Conservation (phyloP, 139 green algal species). For the Chlorella sorokiniana region DNA sequence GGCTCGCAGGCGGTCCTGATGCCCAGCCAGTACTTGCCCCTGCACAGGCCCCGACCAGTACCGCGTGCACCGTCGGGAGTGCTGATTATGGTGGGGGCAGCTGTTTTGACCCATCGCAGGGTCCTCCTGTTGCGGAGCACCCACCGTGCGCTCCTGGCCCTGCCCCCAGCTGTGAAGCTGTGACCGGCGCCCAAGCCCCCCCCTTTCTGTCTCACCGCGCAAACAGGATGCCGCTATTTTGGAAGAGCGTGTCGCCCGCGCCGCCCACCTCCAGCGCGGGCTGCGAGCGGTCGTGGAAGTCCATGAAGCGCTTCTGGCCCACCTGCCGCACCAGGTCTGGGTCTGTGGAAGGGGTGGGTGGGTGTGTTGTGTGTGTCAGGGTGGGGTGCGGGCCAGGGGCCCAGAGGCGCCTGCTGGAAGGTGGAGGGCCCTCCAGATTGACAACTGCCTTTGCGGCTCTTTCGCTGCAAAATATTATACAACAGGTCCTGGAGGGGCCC, state of each 20-base stretch:
- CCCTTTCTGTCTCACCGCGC: background rate
- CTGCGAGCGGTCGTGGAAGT: slow-evolving; percentile 17
- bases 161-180: too few relatives aligned
- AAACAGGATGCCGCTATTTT: slow-evolving; percentile 19
- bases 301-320: background rate
- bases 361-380: background rate
- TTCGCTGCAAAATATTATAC: too few relatives aligned
- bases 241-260: background rate
- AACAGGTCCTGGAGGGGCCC: too few relatives aligned
- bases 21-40: slow-evolving; percentile 14
- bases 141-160: too few relatives aligned
- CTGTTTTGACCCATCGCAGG: too few relatives aligned
- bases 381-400: background rate
- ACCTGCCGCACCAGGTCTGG: slow-evolving; percentile 2
- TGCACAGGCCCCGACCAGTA: background rate
- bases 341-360: background rate
- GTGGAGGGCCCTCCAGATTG: too few relatives aligned
- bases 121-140: too few relatives aligned
- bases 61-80: background rate
- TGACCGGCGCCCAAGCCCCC: too few relatives aligned
- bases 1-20: slow-evolving; percentile 21
- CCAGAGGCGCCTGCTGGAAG: background rate
- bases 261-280: background rate
- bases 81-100: too few relatives aligned
- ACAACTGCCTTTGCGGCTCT: too few relatives aligned